Conservation (phyloP, 805 yeast species). For the Ogataea ramenticola region DNA sequence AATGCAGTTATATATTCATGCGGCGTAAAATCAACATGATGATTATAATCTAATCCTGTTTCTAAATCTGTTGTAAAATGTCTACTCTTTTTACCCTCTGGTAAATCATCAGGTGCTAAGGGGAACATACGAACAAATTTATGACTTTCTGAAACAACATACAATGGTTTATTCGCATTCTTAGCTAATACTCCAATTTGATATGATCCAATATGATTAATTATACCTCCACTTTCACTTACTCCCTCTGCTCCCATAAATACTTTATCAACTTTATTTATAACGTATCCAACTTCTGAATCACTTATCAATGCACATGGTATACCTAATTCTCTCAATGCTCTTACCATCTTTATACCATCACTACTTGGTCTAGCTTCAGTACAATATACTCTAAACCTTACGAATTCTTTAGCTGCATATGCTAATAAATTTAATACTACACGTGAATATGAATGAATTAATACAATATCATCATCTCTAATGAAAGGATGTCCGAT, state of each 20-base stretch:
- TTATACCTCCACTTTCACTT: slow-evolving; percentile 97
- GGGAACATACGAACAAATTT: slow-evolving; percentile 97
- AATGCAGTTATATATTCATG: slow-evolving; percentile 93
- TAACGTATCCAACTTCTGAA: slow-evolving; percentile 87
- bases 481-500: slow-evolving; percentile 83
- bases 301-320: slow-evolving; percentile 89
- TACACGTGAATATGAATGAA: slow-evolving; percentile 90
- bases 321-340: slow-evolving; percentile 62
- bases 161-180: slow-evolving; percentile 85
- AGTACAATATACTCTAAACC: slow-evolving; percentile 88
- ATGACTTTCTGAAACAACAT: slow-evolving; percentile 91
- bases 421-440: slow-evolving; percentile 67
- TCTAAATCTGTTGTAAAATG: slow-evolving; percentile 31
- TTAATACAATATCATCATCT: slow-evolving; percentile 86
- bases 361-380: slow-evolving; percentile 87
- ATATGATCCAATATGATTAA: slow-evolving; percentile 90
- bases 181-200: slow-evolving; percentile 91
- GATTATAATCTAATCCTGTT: slow-evolving; percentile 34
- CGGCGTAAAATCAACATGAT: slow-evolving; percentile 86
- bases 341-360: slow-evolving; percentile 69
- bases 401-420: slow-evolving; percentile 69
- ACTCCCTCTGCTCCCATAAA: slow-evolving; percentile 99
- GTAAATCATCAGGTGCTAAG: slow-evolving; percentile 84
- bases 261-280: slow-evolving; percentile 87
- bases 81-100: slow-evolving; percentile 43